Base-by-base conservation (phyloP, 768 basidiomycete species). In the Russula sp. region DNA sequence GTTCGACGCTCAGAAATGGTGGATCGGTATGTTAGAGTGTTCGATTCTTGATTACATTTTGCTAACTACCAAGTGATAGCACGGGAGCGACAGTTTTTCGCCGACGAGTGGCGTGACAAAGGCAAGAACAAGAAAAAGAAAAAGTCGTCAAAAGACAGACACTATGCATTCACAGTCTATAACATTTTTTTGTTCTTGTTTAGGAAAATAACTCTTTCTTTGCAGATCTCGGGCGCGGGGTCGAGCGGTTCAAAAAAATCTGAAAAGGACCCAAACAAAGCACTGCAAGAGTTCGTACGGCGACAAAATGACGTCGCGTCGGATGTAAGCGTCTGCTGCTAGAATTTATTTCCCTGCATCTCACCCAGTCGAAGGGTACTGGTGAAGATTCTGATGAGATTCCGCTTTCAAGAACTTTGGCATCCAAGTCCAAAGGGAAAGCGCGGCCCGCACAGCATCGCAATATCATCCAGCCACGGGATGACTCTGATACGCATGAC, bases 11-110 rank as follows among this genome's bases (percentile, higher is more conserved):
- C 69, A 71, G 0, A 67, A 76, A 13, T 72, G 74, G 16, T 90
- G 88, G 87, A 89, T 89, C 24, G 73, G 89, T 89, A 55, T 38
- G 52, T 59, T 38, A 28, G 13, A 40, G 16, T 26, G 30, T 30
- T 20, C 28, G n/a, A 13, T 55, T 50, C 30, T 46, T 30, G 18
- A 36, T 61, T 26, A 11, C n/a, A 42, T 24, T 38, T 20, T 22
- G 42, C 50, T 62, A 53, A 64, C 44, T 16, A 36, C 20, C 30
- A 40, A 30, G 13, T 24, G n/a, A 40, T 59, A 81, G 80, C 71
- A 32, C 73, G 72, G 46, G 81, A 81, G 69, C 80, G 79, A 68
- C 64, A 69, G 26, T 75, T 69, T 57, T 81, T 78, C 56, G 64
- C 67, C 8, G 52, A 61, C 2, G 18, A 11, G 42, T 61, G 64